A percentile compares a stretch with the other conserved stretches of the same genome.
Conservation (phyloP, 2,329 filamentous ascomycete species). For the Arthrobotrys megalospora region DNA sequence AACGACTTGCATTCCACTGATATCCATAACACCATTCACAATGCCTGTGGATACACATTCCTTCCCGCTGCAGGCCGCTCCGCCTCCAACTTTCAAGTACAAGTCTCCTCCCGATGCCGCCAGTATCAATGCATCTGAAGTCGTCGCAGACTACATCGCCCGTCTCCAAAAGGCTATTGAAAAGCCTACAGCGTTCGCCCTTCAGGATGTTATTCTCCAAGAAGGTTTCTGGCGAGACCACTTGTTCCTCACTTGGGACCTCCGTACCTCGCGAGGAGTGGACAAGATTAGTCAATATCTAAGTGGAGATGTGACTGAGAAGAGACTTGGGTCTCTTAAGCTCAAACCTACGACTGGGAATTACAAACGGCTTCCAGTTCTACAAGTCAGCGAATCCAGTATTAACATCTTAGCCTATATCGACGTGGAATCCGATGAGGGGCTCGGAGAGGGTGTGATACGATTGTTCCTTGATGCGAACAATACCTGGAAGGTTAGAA, state of each 20-base stretch:
- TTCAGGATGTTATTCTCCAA: constrained; percentile 39
- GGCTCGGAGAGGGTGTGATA: constrained; percentile 73
- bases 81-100: constrained; percentile 39
- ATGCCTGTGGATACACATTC: constrained; percentile 31
- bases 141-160: constrained; percentile 44
- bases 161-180: constrained; percentile 42
- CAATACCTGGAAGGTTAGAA: constrained; percentile 62
- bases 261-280: constrained; percentile 71
- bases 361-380: constrained; percentile 41
- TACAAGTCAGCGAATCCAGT: constrained; percentile 20
- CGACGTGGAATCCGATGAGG: constrained; percentile 72
- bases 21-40: not conserved
- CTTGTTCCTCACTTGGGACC: constrained; percentile 73
- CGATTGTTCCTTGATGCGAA: constrained; percentile 70
- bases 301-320: not conserved
- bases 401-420: constrained; percentile 74
- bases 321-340: constrained; percentile 37
- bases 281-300: constrained; percentile 66
- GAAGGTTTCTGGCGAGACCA: constrained; percentile 75
- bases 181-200: constrained; percentile 28
- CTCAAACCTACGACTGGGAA: constrained; percentile 25
- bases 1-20: not conserved
- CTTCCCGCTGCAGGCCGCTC: constrained; percentile 33
- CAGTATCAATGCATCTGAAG: constrained; percentile 32
- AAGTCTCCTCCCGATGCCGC: constrained; percentile 27